These are phyloP conservation scores for Metarhizium humberi DNA, from an alignment of 2,329 filamentous ascomycete species.

Conservation along the genomic window DNA sequence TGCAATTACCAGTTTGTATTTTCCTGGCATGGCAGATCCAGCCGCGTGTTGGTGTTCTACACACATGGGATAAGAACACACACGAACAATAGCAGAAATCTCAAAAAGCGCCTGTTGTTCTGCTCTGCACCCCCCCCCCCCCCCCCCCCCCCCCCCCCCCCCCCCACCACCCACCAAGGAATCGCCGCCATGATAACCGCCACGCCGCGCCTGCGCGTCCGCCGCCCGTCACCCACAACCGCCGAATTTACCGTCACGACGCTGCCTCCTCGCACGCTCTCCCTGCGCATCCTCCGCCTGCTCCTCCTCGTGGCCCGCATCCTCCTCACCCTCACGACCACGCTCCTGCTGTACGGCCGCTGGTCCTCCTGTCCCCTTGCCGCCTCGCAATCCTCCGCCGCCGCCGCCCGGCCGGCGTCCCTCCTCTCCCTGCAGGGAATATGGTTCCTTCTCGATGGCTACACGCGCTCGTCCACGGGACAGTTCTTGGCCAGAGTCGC, in stretches of 20 bases:
- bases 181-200: constrained; percentile 44
- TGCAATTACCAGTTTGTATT: too few species aligned
- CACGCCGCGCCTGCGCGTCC: constrained; percentile 48
- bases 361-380: constrained; percentile 28
- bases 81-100: not conserved
- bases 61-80: not conserved
- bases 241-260: constrained; percentile 88
- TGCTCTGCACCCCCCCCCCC: not conserved
- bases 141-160: not conserved
- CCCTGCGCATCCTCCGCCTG: constrained; percentile 35
- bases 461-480: constrained; percentile 23
- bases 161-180: not conserved
- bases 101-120: too few species aligned
- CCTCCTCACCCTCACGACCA: constrained; percentile 29
- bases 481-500: constrained; percentile 23
- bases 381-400: constrained; percentile 8
- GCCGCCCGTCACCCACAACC: constrained; percentile 76
- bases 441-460: constrained; percentile 15
- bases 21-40: too few species aligned
- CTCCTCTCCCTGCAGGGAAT: constrained; percentile 14
- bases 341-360: constrained; percentile 41
- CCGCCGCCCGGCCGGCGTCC: constrained; percentile 8
- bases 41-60: too few species aligned
- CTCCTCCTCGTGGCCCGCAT: constrained; percentile 35
- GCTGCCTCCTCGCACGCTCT: constrained; percentile 43